Evolutionary conservation across 2,329 filamentous ascomycete species (phyloP).

Genomic region (Ampelomyces quisqualis): DNA sequence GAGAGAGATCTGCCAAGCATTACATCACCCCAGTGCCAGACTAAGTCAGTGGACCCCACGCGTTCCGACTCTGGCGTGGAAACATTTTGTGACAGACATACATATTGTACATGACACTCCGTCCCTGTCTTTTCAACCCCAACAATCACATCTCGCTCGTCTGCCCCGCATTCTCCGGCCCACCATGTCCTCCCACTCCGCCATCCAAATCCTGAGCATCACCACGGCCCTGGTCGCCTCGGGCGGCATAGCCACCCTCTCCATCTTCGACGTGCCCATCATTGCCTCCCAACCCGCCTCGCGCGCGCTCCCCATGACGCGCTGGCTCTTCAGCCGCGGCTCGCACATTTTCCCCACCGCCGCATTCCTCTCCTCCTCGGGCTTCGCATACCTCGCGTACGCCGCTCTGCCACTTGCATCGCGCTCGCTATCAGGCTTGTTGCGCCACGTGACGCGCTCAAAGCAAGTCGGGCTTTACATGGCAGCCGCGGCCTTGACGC

Average conservation of each 20-base stretch:
- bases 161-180: neutral
- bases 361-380: slow-evolving; percentile 28
- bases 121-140: neutral
- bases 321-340: slow-evolving; percentile 44
- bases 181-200: slow-evolving; percentile 10
- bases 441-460: neutral
- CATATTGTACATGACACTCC: neutral
- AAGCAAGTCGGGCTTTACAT: slow-evolving; percentile 16
- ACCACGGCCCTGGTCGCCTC: slow-evolving; percentile 36
- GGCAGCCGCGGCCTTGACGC: slow-evolving; percentile 17
- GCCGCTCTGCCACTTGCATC: slow-evolving; percentile 4
- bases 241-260: slow-evolving; percentile 39
- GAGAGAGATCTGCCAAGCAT: slow-evolving; percentile 1
- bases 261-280: slow-evolving; percentile 37
- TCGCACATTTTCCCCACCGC: slow-evolving; percentile 40
- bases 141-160: neutral
- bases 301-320: slow-evolving; percentile 38
- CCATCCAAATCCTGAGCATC: slow-evolving; percentile 31
- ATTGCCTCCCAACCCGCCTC: slow-evolving; percentile 41
- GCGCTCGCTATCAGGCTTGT: neutral
- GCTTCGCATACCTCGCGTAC: slow-evolving; percentile 34
- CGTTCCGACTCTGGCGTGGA: too few species aligned
- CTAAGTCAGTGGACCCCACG: neutral
- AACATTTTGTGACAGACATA: too few species aligned
- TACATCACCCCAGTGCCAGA: neutral